A percentile compares a stretch with the other conserved stretches of the same genome.
Conservation (phyloP, 2,329 filamentous ascomycete species). For the Diaporthe batatas region DNA sequence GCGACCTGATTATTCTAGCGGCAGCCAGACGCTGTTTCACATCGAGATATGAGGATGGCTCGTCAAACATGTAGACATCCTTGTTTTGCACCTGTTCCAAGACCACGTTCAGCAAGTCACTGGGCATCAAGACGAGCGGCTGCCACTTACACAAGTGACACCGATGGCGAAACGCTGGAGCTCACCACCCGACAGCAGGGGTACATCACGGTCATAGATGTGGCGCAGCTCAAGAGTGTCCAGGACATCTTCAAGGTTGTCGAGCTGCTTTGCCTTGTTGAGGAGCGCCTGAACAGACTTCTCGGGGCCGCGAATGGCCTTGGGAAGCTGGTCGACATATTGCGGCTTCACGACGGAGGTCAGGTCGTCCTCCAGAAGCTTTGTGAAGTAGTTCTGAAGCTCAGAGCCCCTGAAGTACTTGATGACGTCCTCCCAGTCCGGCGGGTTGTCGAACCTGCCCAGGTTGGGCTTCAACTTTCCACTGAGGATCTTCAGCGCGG, state of each 20-base stretch:
- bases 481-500: conserved; percentile 98
- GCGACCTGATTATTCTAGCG: conserved; percentile 90
- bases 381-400: conserved; percentile 99
- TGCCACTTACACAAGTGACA: conserved; percentile 78
- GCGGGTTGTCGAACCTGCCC: conserved; percentile 94
- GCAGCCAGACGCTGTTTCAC: conserved; percentile 98
- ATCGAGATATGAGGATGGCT: conserved; percentile 98
- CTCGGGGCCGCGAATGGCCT: conserved; percentile 85
- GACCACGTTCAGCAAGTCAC: background rate
- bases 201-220: conserved; percentile 92
- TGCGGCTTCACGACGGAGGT: conserved; percentile 99
- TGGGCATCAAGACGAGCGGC: background rate
- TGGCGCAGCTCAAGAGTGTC: conserved; percentile 87
- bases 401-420: conserved; percentile 99
- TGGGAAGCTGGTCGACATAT: conserved; percentile 98
- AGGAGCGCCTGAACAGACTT: conserved; percentile 86
- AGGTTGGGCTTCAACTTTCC: conserved; percentile 99
- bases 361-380: conserved; percentile 94
- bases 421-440: conserved; percentile 99
- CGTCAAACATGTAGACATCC: conserved; percentile 92
- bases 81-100: conserved; percentile 41
- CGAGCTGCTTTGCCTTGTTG: conserved; percentile 79
- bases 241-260: conserved; percentile 85
- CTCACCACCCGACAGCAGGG: conserved; percentile 93
- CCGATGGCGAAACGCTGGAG: conserved; percentile 98